phyloP scores from a whole-genome alignment of 2,329 filamentous ascomycete species.

The Beauveria sp. region DNA sequence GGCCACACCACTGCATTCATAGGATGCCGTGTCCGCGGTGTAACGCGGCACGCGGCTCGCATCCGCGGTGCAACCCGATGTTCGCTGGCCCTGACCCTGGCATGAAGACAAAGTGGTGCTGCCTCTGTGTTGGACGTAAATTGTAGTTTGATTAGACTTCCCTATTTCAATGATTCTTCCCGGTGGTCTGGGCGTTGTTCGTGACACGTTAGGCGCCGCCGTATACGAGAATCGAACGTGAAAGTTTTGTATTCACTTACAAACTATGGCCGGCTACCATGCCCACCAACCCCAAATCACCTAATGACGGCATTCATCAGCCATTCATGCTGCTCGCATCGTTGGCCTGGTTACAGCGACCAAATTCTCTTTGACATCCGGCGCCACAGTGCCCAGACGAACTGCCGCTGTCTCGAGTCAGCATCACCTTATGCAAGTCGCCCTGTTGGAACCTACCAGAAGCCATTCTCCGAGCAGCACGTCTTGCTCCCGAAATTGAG shows the following conservation, averaged over 20 bases:
- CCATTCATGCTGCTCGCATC: background rate
- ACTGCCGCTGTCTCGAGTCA: background rate
- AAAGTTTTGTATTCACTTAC: background rate
- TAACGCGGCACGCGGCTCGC: slow-evolving; percentile 4
- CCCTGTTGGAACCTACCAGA: slow-evolving; percentile 22
- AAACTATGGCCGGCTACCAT: background rate
- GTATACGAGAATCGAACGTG: background rate
- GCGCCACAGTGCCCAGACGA: slow-evolving; percentile 21
- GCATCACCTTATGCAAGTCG: background rate
- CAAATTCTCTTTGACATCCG: slow-evolving; percentile 28
- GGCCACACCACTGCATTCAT: background rate
- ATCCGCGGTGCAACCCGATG: background rate
- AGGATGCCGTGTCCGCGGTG: slow-evolving; percentile 9
- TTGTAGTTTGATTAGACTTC: background rate
- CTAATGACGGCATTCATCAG: background rate
- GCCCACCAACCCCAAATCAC: background rate
- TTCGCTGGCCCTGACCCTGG: background rate
- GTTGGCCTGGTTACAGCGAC: slow-evolving; percentile 20
- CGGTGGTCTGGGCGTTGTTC: background rate
- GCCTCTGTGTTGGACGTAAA: background rate
- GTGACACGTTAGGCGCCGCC: background rate
- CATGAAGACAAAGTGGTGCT: background rate
- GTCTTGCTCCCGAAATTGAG: slow-evolving; percentile 23
- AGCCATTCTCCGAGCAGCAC: slow-evolving; percentile 31
- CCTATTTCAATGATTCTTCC: background rate